These are phyloP conservation scores for Cadophora luteo-olivacea DNA, from an alignment of 2,329 filamentous ascomycete species.

Conservation along the genomic window DNA sequence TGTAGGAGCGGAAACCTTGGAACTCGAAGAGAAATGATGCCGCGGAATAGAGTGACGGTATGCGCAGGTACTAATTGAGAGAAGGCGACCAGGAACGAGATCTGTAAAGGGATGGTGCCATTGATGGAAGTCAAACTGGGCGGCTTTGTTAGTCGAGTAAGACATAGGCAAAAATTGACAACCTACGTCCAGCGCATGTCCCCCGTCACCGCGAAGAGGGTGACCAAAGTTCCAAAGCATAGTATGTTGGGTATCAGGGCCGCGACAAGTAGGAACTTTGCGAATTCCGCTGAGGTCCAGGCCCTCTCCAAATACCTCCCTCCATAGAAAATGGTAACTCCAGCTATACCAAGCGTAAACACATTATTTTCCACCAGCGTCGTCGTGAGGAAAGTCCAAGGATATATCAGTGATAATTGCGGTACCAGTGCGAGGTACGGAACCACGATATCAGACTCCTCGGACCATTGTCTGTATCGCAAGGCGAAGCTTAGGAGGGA, in stretches of 20 bases:
- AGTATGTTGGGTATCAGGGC: conserved; percentile 81
- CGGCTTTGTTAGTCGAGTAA: conserved; percentile 33
- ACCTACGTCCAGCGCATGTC: conserved; percentile 74
- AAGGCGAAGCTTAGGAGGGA: conserved; percentile 84
- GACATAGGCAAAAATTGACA: conserved; percentile 29
- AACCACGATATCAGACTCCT: conserved; percentile 70
- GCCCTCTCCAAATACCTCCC: conserved; percentile 94
- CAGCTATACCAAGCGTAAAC: conserved; percentile 81
- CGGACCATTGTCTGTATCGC: conserved; percentile 73
- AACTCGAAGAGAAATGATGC: conserved; percentile 87
- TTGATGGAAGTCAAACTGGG: conserved; percentile 79
- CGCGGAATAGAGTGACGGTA: conserved; percentile 91
- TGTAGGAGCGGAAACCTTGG: conserved; percentile 73
- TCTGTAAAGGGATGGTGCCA: conserved; percentile 88
- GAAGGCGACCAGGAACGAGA: conserved; percentile 93
- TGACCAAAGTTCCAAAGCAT: conserved; percentile 74
- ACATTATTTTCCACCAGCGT: conserved; percentile 93
- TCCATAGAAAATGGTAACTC: conserved; percentile 84
- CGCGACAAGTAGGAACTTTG: conserved; percentile 83
- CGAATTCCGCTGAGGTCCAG: conserved; percentile 91
- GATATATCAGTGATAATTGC: conserved; percentile 81
- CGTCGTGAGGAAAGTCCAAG: conserved; percentile 89
- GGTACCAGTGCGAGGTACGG: conserved; percentile 91
- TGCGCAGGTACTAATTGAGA: conserved; percentile 98
- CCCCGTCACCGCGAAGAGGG: conserved; percentile 74